phyloP scores from a whole-genome alignment of 345 rosid genomes.

The Turritis glabra region DNA sequence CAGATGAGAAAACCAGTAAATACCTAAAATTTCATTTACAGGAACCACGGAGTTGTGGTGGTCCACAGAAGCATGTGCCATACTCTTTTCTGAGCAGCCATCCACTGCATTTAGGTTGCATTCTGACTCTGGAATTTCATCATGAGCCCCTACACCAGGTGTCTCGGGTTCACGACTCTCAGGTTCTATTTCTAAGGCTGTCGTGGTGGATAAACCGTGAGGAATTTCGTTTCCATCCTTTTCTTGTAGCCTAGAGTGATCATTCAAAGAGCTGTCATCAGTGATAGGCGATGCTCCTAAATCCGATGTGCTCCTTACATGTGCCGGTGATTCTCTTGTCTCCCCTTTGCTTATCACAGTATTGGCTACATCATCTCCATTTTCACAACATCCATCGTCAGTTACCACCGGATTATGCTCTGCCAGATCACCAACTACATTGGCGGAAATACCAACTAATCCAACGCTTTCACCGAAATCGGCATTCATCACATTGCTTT shows the following conservation, averaged over 20 bases:
- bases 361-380: slow-evolving; percentile 43
- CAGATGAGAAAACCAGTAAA: neutral
- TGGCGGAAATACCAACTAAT: slow-evolving; percentile 46
- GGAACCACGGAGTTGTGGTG: slow-evolving; percentile 42
- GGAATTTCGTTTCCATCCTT: slow-evolving; percentile 46
- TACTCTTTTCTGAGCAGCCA: slow-evolving; percentile 51
- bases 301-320: slow-evolving; percentile 42
- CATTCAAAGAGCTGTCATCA: slow-evolving; percentile 40
- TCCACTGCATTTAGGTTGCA: slow-evolving; percentile 43
- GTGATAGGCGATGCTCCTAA: slow-evolving; percentile 42
- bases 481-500: slow-evolving; percentile 33
- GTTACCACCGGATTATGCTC: slow-evolving; percentile 47
- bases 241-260: slow-evolving; percentile 37
- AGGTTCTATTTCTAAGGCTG: slow-evolving; percentile 65
- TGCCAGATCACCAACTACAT: slow-evolving; percentile 32
- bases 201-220: slow-evolving; percentile 47
- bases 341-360: slow-evolving; percentile 26
- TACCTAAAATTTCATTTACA: slow-evolving; percentile 56
- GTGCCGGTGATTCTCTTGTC: slow-evolving; percentile 29
- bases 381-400: slow-evolving; percentile 40
- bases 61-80: slow-evolving; percentile 44
- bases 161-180: slow-evolving; percentile 43
- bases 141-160: slow-evolving; percentile 45
- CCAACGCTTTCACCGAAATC: slow-evolving; percentile 41
- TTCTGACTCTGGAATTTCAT: slow-evolving; percentile 40